Evolutionary conservation across 768 basidiomycete species (phyloP).

Genomic region (Strobilomyces echinocephalus): DNA sequence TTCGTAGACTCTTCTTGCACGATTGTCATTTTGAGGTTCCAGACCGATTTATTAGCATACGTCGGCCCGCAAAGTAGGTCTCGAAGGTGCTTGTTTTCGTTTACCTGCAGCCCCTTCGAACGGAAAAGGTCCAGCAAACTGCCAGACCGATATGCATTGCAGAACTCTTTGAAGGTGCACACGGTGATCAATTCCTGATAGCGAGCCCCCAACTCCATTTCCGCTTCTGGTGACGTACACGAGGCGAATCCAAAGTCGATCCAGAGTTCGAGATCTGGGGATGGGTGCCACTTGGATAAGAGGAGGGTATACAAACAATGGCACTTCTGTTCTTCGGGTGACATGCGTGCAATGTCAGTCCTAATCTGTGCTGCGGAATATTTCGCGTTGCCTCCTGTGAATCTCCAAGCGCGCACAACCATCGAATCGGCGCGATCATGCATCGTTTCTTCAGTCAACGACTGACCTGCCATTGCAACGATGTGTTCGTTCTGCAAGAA

Average conservation of each 20-base stretch:
- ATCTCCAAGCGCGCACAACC: neutral
- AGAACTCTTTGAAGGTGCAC: neutral
- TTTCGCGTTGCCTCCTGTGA: neutral
- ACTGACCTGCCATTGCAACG: neutral
- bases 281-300: neutral
- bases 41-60: neutral
- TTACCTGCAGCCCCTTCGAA: neutral
- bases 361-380: neutral
- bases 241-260: neutral
- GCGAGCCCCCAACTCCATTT: neutral
- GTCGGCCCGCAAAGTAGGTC: neutral
- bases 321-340: neutral
- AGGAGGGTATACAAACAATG: neutral
- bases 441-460: neutral
- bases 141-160: neutral
- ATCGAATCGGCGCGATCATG: neutral
- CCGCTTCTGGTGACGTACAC: neutral
- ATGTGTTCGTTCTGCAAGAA: constrained; percentile 3
- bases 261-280: neutral
- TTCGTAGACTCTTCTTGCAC: neutral
- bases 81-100: neutral
- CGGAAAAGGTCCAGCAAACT: neutral
- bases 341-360: neutral
- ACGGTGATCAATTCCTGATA: neutral
- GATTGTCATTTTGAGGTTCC: neutral